Evolutionary conservation across 257 asterid species (phyloP).

Genomic region (Scutellaria baicalensis): DNA sequence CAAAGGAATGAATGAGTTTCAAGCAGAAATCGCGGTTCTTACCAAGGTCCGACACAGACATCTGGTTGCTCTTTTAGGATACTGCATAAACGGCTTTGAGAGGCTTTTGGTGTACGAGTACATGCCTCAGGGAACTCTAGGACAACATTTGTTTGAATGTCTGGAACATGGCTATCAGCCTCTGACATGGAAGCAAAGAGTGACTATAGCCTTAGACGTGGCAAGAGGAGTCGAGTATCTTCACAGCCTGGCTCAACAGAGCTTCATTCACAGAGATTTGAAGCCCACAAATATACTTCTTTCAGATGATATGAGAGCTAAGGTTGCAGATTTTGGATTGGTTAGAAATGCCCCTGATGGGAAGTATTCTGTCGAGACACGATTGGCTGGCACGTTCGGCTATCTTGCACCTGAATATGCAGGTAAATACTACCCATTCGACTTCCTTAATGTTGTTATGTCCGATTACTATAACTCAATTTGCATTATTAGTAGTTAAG

Average conservation of each 20-base stretch:
- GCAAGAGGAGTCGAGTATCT: constrained; percentile 95
- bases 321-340: constrained; percentile 95
- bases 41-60: constrained; percentile 92
- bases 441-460: too few species aligned
- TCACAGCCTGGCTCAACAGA: constrained; percentile 89
- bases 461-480: too few species aligned
- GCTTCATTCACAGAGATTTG: constrained; percentile 90
- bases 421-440: constrained; percentile 30
- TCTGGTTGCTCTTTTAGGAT: constrained; percentile 93
- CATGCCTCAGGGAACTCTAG: constrained; percentile 90
- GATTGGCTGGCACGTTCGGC: constrained; percentile 92
- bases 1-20: constrained; percentile 90
- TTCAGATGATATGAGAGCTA: constrained; percentile 89
- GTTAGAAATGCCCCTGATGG: constrained; percentile 93
- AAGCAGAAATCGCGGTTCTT: constrained; percentile 87
- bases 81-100: constrained; percentile 74
- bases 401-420: constrained; percentile 99
- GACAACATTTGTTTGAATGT: constrained; percentile 86
- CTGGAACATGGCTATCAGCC: constrained; percentile 46
- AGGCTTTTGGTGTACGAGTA: constrained; percentile 92
- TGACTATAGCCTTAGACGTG: constrained; percentile 81
- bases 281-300: constrained; percentile 90
- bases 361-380: constrained; percentile 84
- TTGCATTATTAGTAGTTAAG: too few species aligned
- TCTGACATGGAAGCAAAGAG: constrained; percentile 83